A percentile compares a stretch with the other conserved stretches of the same genome.
Conservation (phyloP, 1,284 basidiomycete species). For the Tetrapyrgos nigripes region DNA sequence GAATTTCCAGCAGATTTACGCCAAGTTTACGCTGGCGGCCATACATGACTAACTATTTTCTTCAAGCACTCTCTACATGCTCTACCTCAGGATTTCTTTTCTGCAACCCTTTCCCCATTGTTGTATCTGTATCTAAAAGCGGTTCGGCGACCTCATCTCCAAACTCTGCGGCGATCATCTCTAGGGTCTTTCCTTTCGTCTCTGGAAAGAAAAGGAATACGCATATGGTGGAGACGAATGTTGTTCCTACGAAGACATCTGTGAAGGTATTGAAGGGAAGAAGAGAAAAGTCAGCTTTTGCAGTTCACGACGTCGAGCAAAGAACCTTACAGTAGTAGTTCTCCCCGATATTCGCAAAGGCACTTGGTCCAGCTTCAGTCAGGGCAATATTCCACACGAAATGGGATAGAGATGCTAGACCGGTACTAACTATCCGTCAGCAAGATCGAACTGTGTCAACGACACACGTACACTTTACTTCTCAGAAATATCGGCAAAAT, state of each 20-base stretch:
- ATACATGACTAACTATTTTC: too few species aligned
- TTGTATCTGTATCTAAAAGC: neutral
- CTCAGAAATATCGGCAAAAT: slow-evolving; percentile 21
- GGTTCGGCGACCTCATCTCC: slow-evolving; percentile 13
- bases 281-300: neutral
- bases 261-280: too few species aligned
- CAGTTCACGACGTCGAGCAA: neutral
- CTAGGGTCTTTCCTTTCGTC: slow-evolving; percentile 22
- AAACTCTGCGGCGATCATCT: slow-evolving; percentile 23
- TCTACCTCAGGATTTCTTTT: too few species aligned
- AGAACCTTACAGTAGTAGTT: slow-evolving; percentile 23
- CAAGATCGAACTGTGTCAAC: neutral
- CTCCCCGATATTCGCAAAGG: slow-evolving; percentile 22
- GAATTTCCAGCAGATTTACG: too few species aligned
- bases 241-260: slow-evolving; percentile 23
- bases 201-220: slow-evolving; percentile 22
- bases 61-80: too few species aligned
- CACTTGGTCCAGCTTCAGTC: slow-evolving; percentile 22
- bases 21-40: too few species aligned
- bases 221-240: slow-evolving; percentile 13
- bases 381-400: slow-evolving; percentile 23
- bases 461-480: slow-evolving; percentile 17
- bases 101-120: too few species aligned
- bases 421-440: slow-evolving; percentile 12
- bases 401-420: slow-evolving; percentile 18